A percentile compares a stretch with the other conserved stretches of the same genome.
These are phyloP conservation scores for Lactarius hatsudake DNA, from an alignment of 768 basidiomycete species.

Conservation along the genomic window DNA sequence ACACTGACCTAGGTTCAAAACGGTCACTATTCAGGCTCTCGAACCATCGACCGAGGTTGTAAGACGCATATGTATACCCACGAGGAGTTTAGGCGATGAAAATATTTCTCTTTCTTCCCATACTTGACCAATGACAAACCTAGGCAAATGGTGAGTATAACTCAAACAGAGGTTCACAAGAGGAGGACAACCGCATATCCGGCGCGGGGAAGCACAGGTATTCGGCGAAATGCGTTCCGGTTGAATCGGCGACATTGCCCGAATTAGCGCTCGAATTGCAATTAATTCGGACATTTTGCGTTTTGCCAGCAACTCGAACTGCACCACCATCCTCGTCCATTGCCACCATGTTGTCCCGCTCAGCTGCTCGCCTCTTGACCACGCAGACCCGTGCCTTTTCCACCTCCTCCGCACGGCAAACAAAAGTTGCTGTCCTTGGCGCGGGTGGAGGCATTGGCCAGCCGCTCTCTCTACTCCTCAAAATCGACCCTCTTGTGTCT, in stretches of 20 bases:
- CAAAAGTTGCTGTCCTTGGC: constrained; percentile 95
- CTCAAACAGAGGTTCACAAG: neutral
- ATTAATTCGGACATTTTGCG: neutral
- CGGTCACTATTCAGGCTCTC: neutral
- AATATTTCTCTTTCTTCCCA: neutral
- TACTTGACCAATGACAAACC: neutral
- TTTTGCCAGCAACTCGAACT: constrained; percentile 2
- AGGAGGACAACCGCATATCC: neutral
- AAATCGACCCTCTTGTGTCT: constrained; percentile 86
- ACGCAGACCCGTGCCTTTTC: constrained; percentile 68
- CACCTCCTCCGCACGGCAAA: constrained; percentile 63
- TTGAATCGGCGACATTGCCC: constrained; percentile 9
- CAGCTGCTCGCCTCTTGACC: constrained; percentile 56
- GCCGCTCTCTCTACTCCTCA: constrained; percentile 90
- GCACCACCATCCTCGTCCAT: constrained; percentile 1
- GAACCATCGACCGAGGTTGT: neutral
- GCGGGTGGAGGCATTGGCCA: constrained; percentile 99
- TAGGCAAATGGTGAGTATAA: neutral
- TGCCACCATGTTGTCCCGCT: constrained; percentile 62
- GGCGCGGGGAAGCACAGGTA: neutral
- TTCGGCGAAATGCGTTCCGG: constrained; percentile 6
- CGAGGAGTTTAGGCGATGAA: neutral
- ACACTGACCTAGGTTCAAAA: neutral
- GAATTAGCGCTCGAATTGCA: neutral
- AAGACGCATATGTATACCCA: neutral